Evolutionary conservation across 441 rosid species (phyloP), one percentile per base, ranked within the genome.

Genomic region (Pelargonium australe): DNA sequence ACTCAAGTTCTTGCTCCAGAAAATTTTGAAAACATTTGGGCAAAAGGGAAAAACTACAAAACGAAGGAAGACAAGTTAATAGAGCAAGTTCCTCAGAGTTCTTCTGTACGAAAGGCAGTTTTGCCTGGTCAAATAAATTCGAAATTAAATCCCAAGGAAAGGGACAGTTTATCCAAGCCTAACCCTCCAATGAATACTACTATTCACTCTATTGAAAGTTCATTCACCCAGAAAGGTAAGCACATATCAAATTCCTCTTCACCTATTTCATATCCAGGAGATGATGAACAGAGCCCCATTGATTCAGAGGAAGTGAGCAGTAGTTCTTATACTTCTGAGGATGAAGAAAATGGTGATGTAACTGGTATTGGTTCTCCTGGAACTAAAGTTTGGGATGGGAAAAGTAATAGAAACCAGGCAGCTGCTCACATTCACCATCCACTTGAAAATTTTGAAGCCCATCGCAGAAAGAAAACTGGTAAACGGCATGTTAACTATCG

Each of bases 331-430:
- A 89, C 95, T 72, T 92, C 96, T 61, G 95, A 86, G 76, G 97
- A 91, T 74, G 98, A 92, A 68, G 98, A 91, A 83, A 79, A 85
- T 2, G 86, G 72, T 70, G 67, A 79, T 61, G 73, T 86, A 67
- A 89, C 86, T 23, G 99, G 99, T 77, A 85, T 95, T 76, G 96
- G 78, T 78, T 87, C 93, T 78, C 97, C 97, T 64, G 98, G 88
- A 78, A 95, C 92, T 66, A 89, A 86, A 83, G 98, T 95, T 82
- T 95, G 99, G 99, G 97, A 95, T 86, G 92, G 87, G 63, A 89
- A 81, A 81, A 91, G 85, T 23, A 92, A 91, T 72, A 91, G 94
- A 87, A 92, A 87, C 72, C 75, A 73, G 74, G 75, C 84, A 77
- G 85, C 84, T 74, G 84, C 96, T 64, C 88, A 73, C 71, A 89